Conservation (phyloP, 169 alveolate genomes). For the Cyclospora cayetanensis region DNA sequence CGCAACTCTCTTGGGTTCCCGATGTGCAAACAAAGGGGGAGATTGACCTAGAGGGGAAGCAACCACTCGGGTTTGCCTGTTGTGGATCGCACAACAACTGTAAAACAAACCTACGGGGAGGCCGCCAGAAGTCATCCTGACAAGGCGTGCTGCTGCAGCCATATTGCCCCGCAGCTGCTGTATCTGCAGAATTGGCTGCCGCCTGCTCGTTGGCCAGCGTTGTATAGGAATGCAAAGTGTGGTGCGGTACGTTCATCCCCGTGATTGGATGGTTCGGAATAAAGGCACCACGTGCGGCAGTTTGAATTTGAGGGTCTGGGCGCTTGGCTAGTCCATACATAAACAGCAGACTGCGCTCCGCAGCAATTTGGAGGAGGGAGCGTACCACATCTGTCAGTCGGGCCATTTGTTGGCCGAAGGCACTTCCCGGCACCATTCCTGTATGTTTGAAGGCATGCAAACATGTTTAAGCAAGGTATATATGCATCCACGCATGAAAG, state of each 20-base stretch:
- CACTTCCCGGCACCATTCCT: neutral
- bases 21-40: neutral
- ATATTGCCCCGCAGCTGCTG: neutral
- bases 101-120: neutral
- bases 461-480: no score
- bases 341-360: neutral
- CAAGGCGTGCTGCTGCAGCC: conserved; percentile 2
- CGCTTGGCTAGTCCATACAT: neutral
- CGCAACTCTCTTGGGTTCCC: neutral
- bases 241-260: no score
- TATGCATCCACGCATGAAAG: no score
- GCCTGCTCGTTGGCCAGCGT: neutral
- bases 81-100: neutral
- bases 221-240: no score
- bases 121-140: neutral
- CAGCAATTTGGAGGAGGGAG: neutral
- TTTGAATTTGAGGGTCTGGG: neutral
- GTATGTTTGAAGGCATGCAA: no score
- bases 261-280: neutral
- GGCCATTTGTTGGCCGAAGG: neutral
- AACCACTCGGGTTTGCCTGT: neutral
- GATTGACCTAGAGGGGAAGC: neutral
- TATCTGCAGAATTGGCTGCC: neutral
- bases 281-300: no score
- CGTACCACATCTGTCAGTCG: neutral